Percentiles rank a stretch among this genome's conserved stretches.
Evolutionary conservation across 805 yeast genomes (phyloP).

Genomic region (Yamadazyma olivae): DNA sequence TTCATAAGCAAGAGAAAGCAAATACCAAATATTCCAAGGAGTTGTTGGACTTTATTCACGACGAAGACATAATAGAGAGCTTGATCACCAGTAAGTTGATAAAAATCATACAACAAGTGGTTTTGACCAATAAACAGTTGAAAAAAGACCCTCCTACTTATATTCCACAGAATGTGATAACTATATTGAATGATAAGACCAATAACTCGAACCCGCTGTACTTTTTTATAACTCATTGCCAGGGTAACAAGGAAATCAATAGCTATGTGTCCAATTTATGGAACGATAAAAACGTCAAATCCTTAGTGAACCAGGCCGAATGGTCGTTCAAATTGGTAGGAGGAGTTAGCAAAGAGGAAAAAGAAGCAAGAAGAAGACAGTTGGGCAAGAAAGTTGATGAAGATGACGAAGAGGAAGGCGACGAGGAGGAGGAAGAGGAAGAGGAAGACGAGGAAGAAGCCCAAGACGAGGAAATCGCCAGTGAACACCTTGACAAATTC

Average conservation of each 20-base stretch:
- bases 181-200: conserved; percentile 24
- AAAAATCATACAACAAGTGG: conserved; percentile 23
- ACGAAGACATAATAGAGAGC: conserved; percentile 16
- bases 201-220: conserved; percentile 42
- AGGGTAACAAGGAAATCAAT: conserved; percentile 38
- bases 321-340: conserved; percentile 47
- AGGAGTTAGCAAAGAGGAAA: conserved; percentile 41
- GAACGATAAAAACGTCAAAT: conserved; percentile 41
- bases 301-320: conserved; percentile 34
- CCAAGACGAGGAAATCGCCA: conserved; percentile 20
- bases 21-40: conserved; percentile 11
- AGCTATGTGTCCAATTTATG: conserved; percentile 46
- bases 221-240: conserved; percentile 42
- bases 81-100: conserved; percentile 32
- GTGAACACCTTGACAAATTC: conserved; percentile 23
- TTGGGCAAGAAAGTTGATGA: conserved; percentile 11
- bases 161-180: conserved; percentile 25
- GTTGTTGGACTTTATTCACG: conserved; percentile 20
- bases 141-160: conserved; percentile 33
- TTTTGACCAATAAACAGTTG: conserved; percentile 27
- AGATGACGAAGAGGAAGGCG: conserved; percentile 13
- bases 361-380: conserved; percentile 17
- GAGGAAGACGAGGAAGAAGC: conserved; percentile 14
- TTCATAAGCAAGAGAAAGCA: conserved; percentile 12
- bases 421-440: conserved; percentile 16